These are phyloP conservation scores for Silene conica DNA, from an alignment of 148 eudicot species.

Conservation along the genomic window DNA sequence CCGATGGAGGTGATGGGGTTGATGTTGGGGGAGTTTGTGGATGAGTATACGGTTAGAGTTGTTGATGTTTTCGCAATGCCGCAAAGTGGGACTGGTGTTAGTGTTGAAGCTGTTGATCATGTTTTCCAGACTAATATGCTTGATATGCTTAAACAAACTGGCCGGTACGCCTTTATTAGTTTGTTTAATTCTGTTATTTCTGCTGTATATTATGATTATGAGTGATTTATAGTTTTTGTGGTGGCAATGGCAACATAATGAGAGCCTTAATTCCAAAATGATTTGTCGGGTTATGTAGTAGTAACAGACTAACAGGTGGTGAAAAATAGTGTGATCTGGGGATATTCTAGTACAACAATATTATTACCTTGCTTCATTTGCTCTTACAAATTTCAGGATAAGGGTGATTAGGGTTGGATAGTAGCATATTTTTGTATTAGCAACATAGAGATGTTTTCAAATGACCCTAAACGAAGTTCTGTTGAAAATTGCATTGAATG, in stretches of 20 bases:
- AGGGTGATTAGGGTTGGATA: background rate
- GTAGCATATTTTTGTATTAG: background rate
- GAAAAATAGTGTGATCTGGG: background rate
- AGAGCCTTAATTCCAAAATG: no score
- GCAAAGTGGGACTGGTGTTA: conserved; percentile 96
- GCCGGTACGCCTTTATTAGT: conserved; percentile 43
- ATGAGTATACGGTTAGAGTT: conserved; percentile 89
- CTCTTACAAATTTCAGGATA: background rate
- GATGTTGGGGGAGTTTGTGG: conserved; percentile 94
- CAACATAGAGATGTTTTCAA: background rate
- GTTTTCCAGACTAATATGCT: conserved; percentile 98
- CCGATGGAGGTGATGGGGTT: conserved; percentile 98
- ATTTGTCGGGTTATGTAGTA: no score
- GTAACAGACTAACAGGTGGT: no score
- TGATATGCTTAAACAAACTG: conserved; percentile 97
- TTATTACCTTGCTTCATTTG: background rate
- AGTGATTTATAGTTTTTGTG: no score
- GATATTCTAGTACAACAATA: background rate
- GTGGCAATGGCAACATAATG: no score
- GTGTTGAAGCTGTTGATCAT: conserved; percentile 96
- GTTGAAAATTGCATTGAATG: background rate
- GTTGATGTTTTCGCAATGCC: conserved; percentile 99
- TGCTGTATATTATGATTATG: no score
- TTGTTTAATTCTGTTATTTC: no score
- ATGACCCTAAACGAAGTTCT: no score